A percentile compares a stretch with the other conserved stretches of the same genome.
phyloP scores from a whole-genome alignment of 192 early-diverging fungal species.

The Phycomyces blakesleeanus region DNA sequence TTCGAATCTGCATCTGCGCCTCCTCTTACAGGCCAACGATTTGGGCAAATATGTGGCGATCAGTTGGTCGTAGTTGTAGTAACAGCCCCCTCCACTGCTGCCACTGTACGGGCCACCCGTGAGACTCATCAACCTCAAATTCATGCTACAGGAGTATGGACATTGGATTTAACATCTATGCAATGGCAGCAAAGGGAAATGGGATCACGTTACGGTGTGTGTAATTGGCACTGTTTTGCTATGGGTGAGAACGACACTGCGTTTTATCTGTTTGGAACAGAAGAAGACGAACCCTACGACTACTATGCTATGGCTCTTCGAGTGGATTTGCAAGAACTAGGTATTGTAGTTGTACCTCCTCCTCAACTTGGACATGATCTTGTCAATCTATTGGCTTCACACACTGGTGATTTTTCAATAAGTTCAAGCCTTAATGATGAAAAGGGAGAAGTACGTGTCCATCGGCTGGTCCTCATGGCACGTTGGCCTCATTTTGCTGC shows the following conservation, averaged over 20 bases:
- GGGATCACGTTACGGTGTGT: conserved; percentile 26
- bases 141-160: conserved; percentile 51
- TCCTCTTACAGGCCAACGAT: conserved; percentile 55
- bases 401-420: conserved; percentile 44
- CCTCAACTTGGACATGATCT: conserved; percentile 47
- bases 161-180: conserved; percentile 51
- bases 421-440: conserved; percentile 35
- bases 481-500: conserved; percentile 63
- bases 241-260: conserved; percentile 46
- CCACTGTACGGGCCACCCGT: background rate
- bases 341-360: conserved; percentile 48
- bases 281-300: conserved; percentile 56
- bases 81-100: conserved; percentile 2
- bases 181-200: conserved; percentile 49
- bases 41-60: conserved; percentile 57
- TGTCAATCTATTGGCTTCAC: conserved; percentile 30
- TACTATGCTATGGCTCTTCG: conserved; percentile 49
- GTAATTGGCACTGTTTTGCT: conserved; percentile 58
- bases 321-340: conserved; percentile 57
- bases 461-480: conserved; percentile 54
- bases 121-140: background rate
- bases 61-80: conserved; percentile 52
- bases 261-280: conserved; percentile 55
- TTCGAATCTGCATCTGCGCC: conserved; percentile 49
- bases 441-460: conserved; percentile 39